Evolutionary conservation across 164 flowering plant species (phyloP).

Genomic region (Houttuynia cordata): DNA sequence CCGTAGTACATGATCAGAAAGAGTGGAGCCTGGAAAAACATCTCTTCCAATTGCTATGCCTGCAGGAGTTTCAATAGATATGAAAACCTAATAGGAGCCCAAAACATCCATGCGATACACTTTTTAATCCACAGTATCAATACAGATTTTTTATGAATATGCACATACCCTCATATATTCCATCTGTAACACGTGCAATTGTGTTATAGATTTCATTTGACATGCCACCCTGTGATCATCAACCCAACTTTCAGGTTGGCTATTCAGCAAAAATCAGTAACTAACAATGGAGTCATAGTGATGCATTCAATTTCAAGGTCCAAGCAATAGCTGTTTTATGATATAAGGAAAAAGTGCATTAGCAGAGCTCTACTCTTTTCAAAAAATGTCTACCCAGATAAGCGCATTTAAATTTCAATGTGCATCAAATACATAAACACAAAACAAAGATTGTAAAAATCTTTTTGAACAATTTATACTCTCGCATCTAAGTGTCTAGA

Average conservation of each 20-base stretch:
- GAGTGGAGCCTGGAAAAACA: slow-evolving; percentile 98
- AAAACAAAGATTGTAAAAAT: too few relatives aligned
- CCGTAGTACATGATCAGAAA: slow-evolving; percentile 90
- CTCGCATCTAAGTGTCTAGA: too few relatives aligned
- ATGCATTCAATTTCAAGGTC: too few relatives aligned
- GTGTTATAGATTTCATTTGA: slow-evolving; percentile 91
- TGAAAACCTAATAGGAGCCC: not conserved
- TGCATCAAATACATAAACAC: too few relatives aligned
- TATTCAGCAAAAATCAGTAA: too few relatives aligned
- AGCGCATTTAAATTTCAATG: not conserved
- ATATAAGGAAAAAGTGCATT: not conserved
- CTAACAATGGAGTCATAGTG: too few relatives aligned
- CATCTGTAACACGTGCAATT: slow-evolving; percentile 97
- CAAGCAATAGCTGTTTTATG: too few relatives aligned
- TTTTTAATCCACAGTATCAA: too few relatives aligned
- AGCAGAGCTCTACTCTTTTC: not conserved
- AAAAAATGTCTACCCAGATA: too few relatives aligned
- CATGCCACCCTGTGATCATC: slow-evolving; percentile 81
- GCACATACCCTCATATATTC: slow-evolving; percentile 82
- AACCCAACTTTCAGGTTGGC: not conserved
- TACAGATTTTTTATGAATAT: too few relatives aligned
- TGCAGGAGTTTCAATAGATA: slow-evolving; percentile 10
- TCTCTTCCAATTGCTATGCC: slow-evolving; percentile 99
- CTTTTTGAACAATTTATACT: too few relatives aligned
- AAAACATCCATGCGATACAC: too few relatives aligned